Evolutionary conservation across 495 filamentous ascomycete species (phyloP), one percentile per base, ranked within the genome.

Genomic region (Polyplosphaeria fusca): DNA sequence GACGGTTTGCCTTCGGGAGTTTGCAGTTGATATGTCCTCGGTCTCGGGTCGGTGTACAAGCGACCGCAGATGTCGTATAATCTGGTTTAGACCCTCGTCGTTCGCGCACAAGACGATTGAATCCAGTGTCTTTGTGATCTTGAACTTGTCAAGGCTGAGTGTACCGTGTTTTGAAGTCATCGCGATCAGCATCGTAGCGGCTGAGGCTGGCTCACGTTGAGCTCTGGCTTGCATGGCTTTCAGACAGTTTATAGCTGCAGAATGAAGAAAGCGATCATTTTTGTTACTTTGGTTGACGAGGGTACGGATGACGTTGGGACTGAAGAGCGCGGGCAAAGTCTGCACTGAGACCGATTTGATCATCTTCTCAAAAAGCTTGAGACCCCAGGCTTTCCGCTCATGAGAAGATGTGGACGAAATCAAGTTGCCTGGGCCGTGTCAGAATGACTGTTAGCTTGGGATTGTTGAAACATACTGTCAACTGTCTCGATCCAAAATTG

Each of bases 401-500:
- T 87, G 82, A 0, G 91, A 95, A 11, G 91, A 83, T 16, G 80
- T 80, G 46, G 85, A 77, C 23, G 87, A 83, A 66, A 96, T 96
- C 5, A 96, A 74, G 25, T 85, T 83, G 65, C 91, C 89, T 91
- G 48, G 4, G n/a, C n/a, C 11, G 20, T 19, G 37, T 63, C 25
- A 63, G 55, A 27, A 9, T 13, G n/a, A 4, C 26, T 20, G 3
- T 28, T 3, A 22, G 32, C 9, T 23, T 30, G 1, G 24, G 7
- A 4, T n/a, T 3, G 13, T 5, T 51, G 47, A 35, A 46, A 79
- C 86, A 79, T 68, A 88, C 85, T 82, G 70, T 96, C 93, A 53
- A 97, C 86, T 57, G 86, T 83, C 19, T 87, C 83, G n/a, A 81
- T 82, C 93, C 93, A 98, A 64, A 96, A 91, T 30, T 87, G 80